phyloP scores from a whole-genome alignment of 208 protist species.

The Herpetomonas samuelpessoai region DNA sequence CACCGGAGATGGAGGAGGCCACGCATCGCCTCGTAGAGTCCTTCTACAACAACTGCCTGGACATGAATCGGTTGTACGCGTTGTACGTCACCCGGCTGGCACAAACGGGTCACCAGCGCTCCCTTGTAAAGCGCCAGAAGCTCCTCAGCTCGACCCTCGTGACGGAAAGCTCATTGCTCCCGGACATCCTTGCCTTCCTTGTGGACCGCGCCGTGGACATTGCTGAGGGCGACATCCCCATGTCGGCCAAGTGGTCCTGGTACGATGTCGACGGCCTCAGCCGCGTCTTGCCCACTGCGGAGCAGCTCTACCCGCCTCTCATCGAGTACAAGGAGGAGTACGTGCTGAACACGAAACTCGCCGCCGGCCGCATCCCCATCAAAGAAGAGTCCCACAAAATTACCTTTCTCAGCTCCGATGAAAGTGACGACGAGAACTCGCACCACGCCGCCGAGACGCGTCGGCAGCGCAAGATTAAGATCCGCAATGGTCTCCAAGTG shows the following conservation, averaged over 20 bases:
- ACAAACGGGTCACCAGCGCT: constrained; percentile 52
- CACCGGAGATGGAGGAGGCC: constrained; percentile 32
- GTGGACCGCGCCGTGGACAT: constrained; percentile 81
- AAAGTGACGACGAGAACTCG: constrained; percentile 77
- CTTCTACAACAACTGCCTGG: constrained; percentile 57
- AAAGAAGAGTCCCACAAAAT: constrained; percentile 43
- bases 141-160: constrained; percentile 74
- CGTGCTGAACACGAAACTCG: constrained; percentile 9
- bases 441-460: constrained; percentile 67
- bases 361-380: constrained; percentile 20
- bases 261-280: constrained; percentile 82
- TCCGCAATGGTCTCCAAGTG: neutral
- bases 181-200: constrained; percentile 80
- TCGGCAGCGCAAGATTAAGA: constrained; percentile 13
- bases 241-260: constrained; percentile 50
- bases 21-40: constrained; percentile 51
- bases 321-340: constrained; percentile 23
- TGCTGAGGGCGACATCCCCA: constrained; percentile 35
- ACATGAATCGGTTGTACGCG: constrained; percentile 56
- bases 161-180: constrained; percentile 63
- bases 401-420: constrained; percentile 86
- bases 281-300: constrained; percentile 36
- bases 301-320: constrained; percentile 73
- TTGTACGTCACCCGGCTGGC: constrained; percentile 62
- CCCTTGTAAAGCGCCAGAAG: constrained; percentile 66